These are phyloP conservation scores for Brassica nigra DNA, from an alignment of 345 rosid species.

Conservation along the genomic window DNA sequence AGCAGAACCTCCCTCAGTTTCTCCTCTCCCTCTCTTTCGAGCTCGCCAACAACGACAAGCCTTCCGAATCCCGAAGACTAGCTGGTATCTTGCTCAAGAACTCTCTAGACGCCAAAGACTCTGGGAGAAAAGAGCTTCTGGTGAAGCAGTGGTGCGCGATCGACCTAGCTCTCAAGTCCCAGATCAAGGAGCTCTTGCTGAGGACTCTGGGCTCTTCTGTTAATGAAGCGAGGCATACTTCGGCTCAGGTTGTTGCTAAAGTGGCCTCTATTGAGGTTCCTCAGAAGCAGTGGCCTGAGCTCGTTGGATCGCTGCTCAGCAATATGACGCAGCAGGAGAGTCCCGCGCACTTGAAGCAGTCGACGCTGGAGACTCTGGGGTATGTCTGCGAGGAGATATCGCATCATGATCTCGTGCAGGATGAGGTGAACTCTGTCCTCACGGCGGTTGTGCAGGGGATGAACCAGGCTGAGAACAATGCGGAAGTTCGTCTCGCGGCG, in stretches of 20 bases:
- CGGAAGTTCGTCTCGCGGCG: constrained; percentile 86
- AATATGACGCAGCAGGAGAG: constrained; percentile 76
- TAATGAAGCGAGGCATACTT: constrained; percentile 79
- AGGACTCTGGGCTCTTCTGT: constrained; percentile 73
- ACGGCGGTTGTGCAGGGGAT: constrained; percentile 98
- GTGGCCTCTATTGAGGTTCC: constrained; percentile 92
- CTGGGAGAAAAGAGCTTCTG: constrained; percentile 60
- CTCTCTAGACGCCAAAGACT: constrained; percentile 86
- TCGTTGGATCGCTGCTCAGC: constrained; percentile 63
- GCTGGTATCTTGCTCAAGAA: constrained; percentile 96
- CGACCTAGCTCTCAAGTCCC: constrained; percentile 65
- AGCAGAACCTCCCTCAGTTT: constrained; percentile 72
- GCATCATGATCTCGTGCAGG: constrained; percentile 80
- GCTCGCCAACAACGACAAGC: constrained; percentile 78
- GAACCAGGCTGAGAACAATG: constrained; percentile 70
- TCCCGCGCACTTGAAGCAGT: constrained; percentile 68
- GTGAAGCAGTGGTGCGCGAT: constrained; percentile 76
- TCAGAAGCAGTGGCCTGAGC: constrained; percentile 89
- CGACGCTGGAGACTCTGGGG: constrained; percentile 88
- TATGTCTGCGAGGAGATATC: constrained; percentile 93
- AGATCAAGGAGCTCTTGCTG: constrained; percentile 71
- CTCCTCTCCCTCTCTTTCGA: constrained; percentile 76
- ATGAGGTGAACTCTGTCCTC: constrained; percentile 87
- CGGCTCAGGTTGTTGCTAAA: constrained; percentile 92
- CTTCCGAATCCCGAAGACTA: constrained; percentile 75